Evolutionary conservation across 1,284 basidiomycete genomes (phyloP), one percentile per base, ranked within the genome.

Genomic region (Malassezia japonica): DNA sequence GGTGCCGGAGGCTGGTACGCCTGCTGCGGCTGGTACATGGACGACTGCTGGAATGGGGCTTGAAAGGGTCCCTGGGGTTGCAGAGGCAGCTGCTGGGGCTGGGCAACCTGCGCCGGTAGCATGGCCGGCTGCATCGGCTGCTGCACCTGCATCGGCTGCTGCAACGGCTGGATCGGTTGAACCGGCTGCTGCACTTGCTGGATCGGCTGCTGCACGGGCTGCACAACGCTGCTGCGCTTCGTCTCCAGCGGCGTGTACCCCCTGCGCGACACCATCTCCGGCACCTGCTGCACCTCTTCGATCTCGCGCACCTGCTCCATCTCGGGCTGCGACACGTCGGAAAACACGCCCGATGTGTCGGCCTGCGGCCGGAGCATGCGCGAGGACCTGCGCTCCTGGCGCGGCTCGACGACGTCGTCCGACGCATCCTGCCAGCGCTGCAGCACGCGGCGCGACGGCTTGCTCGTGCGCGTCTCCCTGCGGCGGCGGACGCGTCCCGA

Each of bases 381-480:
- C 10, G 33, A 34, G 21, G 20, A 10, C 6, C n/a, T 20, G 13
- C 24, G 42, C 42, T 20, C 16, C 5, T 4, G 29, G 16, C 24
- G 15, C 25, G 37, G 23, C 31, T 34, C 23, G n/a, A 4, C 43
- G 21, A 9, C 24, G 18, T 20, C 34, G 10, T 42, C 44, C 8
- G 29, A 3, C 20, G 43, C 43, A 23, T 45, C 43, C 31, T 45
- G 25, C 23, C 24, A 45, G 31, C 43, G 43, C 35, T 35, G 31
- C n/a, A 45, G 20, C 20, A 44, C 42, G 16, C 42, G 42, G 9
- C 32, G 42, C 29, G 32, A 7, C 4, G 29, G 42, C 29, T n/a
- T 15, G 20, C 18, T 15, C 15, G 25, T n/a, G 16, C 40, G 38
- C 27, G 38, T 18, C 24, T 42, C 40, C 13, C 16, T 15, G 18